These are phyloP conservation scores for Tulasnella sp. DNA, from an alignment of 768 basidiomycete genomes.

Conservation along the genomic window DNA sequence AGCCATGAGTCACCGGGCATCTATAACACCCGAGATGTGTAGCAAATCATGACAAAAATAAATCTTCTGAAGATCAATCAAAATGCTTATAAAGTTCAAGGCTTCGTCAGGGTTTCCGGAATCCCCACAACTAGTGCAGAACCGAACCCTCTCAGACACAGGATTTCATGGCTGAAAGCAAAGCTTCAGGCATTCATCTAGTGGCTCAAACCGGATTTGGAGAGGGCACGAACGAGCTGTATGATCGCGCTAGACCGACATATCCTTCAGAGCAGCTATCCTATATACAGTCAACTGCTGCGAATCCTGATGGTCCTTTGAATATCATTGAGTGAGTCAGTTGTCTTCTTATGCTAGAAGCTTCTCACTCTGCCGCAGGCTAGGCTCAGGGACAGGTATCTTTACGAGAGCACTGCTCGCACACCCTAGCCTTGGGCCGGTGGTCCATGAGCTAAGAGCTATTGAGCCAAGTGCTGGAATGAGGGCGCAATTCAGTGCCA, in stretches of 20 bases:
- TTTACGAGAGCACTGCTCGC: constrained; percentile 73
- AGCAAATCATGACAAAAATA: no score
- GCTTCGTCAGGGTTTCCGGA: no score
- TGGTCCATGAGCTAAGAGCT: constrained; percentile 45
- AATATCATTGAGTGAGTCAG: constrained; percentile 52
- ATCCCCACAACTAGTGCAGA: no score
- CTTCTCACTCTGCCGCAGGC: constrained; percentile 31
- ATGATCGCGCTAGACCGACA: constrained; percentile 69
- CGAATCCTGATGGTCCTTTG: constrained; percentile 28
- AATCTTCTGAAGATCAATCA: no score
- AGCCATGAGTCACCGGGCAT: no score
- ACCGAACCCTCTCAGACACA: no score
- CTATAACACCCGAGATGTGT: no score
- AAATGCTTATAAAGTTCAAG: no score
- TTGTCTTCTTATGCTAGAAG: constrained; percentile 16
- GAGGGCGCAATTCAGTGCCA: constrained; percentile 54
- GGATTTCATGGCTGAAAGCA: no score
- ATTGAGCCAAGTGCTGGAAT: constrained; percentile 79
- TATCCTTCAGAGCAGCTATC: constrained; percentile 55
- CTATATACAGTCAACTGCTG: constrained; percentile 42
- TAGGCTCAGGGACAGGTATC: constrained; percentile 78
- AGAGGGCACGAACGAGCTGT: constrained; percentile 68
- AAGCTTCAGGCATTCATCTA: no score
- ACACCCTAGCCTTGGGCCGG: constrained; percentile 40
- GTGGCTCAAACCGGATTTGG: constrained; percentile 67